Conservation (phyloP, 305 asterid species). For the Fraxinus sp. region DNA sequence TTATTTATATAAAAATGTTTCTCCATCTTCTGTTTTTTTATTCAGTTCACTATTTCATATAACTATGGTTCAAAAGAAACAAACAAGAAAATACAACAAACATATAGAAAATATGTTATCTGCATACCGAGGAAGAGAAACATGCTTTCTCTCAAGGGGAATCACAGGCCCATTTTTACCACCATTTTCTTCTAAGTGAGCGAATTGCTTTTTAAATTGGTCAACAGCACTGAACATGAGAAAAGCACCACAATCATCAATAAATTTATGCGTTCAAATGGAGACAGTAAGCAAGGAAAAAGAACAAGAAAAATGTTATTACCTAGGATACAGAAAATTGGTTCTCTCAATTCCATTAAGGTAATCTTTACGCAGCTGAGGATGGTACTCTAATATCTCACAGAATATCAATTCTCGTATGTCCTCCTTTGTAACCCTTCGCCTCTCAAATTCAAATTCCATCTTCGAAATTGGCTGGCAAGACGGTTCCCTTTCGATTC, state of each 20-base stretch:
- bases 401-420: conserved; percentile 71
- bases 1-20: background rate
- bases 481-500: conserved; percentile 80
- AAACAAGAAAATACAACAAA: background rate
- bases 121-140: conserved; percentile 73
- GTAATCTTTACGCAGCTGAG: conserved; percentile 82
- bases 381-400: conserved; percentile 85
- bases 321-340: conserved; percentile 83
- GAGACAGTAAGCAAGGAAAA: background rate
- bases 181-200: conserved; percentile 69
- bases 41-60: background rate
- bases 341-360: conserved; percentile 64
- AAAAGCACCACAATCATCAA: conserved; percentile 20
- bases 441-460: conserved; percentile 89
- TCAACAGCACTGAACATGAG: conserved; percentile 63
- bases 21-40: background rate
- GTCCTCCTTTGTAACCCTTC: conserved; percentile 78
- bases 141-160: conserved; percentile 74
- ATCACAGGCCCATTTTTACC: conserved; percentile 53
- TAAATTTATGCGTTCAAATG: background rate
- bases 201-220: conserved; percentile 68
- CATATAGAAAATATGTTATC: background rate
- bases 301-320: conserved; percentile 6
- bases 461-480: conserved; percentile 71
- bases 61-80: background rate